These are phyloP conservation scores for bread wheat (Triticum aestivum) DNA, from an alignment of 176 grass and related monocot genomes.

Conservation along the genomic window DNA sequence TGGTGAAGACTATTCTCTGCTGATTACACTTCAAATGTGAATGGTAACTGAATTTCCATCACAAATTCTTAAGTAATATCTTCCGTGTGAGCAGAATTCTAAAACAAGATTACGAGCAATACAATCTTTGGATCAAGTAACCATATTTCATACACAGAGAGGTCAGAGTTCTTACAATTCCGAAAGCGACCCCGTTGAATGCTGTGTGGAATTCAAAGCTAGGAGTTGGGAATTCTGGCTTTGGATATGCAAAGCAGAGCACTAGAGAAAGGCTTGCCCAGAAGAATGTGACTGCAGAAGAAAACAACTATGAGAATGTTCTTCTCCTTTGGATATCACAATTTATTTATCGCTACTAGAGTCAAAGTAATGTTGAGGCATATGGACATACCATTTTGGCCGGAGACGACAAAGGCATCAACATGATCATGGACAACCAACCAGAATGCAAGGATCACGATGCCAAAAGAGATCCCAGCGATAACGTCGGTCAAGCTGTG, in stretches of 20 bases:
- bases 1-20: background rate
- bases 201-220: conserved; percentile 94
- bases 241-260: conserved; percentile 85
- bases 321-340: background rate
- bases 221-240: conserved; percentile 85
- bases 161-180: conserved; percentile 76
- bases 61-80: background rate
- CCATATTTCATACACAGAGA: background rate
- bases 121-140: background rate
- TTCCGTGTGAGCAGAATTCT: conserved; percentile 18
- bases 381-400: conserved; percentile 70
- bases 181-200: conserved; percentile 90
- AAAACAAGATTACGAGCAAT: background rate
- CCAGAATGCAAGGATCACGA: conserved; percentile 85
- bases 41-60: background rate
- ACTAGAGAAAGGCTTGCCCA: conserved; percentile 78
- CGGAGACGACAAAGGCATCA: conserved; percentile 79
- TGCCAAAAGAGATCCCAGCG: conserved; percentile 67
- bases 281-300: conserved; percentile 76
- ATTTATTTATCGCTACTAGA: background rate
- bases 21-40: background rate
- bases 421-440: conserved; percentile 58
- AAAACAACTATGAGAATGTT: background rate
- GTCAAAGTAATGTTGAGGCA: background rate
- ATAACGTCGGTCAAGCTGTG: conserved; percentile 85